Conservation (phyloP, 176 grass and related monocot genomes). For the Lolium perenne region DNA sequence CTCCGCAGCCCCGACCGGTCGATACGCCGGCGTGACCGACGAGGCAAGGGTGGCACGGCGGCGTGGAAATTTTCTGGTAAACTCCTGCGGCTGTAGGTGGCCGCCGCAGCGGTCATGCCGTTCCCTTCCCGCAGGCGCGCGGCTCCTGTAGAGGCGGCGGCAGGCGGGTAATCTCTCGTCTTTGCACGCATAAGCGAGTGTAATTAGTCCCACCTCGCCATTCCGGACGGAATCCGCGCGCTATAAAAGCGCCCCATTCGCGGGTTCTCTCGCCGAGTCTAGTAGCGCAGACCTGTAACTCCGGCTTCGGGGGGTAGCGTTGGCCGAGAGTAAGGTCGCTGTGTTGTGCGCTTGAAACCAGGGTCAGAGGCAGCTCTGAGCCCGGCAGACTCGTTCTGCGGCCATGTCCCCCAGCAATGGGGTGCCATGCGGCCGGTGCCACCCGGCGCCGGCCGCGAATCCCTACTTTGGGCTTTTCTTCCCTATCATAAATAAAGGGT, state of each 20-base stretch:
- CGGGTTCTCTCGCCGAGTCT: background rate
- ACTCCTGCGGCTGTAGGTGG: background rate
- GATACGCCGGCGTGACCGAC: background rate
- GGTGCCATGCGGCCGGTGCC: background rate
- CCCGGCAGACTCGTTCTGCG: background rate
- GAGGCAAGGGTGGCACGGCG: background rate
- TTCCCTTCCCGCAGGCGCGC: background rate
- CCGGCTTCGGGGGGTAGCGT: background rate
- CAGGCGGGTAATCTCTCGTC: background rate
- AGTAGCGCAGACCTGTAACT: background rate
- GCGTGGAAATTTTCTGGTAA: too few species aligned
- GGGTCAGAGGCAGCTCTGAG: background rate
- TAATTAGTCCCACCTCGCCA: constrained; percentile 12
- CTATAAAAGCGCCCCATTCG: background rate
- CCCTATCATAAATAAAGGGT: too few species aligned
- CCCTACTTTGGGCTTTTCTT: too few species aligned
- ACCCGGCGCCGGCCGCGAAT: too few species aligned
- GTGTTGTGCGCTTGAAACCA: too few species aligned
- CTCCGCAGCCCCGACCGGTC: background rate
- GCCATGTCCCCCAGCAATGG: background rate
- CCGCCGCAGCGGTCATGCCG: background rate
- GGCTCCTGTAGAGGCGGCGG: too few species aligned
- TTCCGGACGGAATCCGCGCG: background rate
- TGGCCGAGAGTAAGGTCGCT: background rate
- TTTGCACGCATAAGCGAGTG: background rate